A percentile compares a stretch with the other conserved stretches of the same genome.
phyloP scores from a whole-genome alignment of 163 green algal genomes.

The Scenedesmus sp. region DNA sequence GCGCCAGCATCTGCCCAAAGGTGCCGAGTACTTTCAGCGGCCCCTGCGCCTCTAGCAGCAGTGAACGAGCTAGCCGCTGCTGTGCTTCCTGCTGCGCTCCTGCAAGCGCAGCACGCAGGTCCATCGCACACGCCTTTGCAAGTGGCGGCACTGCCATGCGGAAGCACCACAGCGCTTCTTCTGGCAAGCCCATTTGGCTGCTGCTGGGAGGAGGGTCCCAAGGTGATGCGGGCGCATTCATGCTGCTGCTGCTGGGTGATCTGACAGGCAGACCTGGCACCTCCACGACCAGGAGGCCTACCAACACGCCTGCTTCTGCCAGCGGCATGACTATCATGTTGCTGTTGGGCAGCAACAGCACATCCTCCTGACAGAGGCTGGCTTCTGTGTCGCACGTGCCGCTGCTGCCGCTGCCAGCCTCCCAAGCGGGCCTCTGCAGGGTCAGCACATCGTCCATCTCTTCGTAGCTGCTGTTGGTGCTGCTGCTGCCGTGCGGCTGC shows the following conservation, averaged over 20 bases:
- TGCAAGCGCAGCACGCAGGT: slow-evolving; percentile 54
- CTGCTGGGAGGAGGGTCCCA: background rate
- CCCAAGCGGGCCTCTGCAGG: slow-evolving; percentile 37
- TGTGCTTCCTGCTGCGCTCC: slow-evolving; percentile 39
- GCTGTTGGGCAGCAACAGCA: slow-evolving; percentile 63
- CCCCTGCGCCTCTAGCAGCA: slow-evolving; percentile 60
- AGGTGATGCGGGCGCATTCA: background rate
- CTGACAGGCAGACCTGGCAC: background rate
- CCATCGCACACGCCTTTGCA: slow-evolving; percentile 63
- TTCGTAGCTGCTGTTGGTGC: slow-evolving; percentile 4
- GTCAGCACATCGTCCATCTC: slow-evolving; percentile 44
- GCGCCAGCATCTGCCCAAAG: slow-evolving; percentile 61
- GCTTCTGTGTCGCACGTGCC: slow-evolving; percentile 51
- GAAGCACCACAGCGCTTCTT: slow-evolving; percentile 60
- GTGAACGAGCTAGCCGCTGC: slow-evolving; percentile 42
- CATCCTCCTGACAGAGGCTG: slow-evolving; percentile 58
- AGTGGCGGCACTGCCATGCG: slow-evolving; percentile 58
- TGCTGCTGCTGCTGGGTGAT: background rate
- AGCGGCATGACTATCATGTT: slow-evolving; percentile 64
- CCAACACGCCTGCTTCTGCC: slow-evolving; percentile 57
- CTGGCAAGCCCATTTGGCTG: slow-evolving; percentile 24
- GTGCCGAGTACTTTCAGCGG: slow-evolving; percentile 64
- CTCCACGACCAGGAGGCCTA: slow-evolving; percentile 68
- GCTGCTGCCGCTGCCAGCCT: slow-evolving; percentile 3
- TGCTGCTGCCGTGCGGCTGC: background rate